Evolutionary conservation across 2,329 filamentous ascomycete genomes (phyloP), one percentile per base, ranked within the genome.

Genomic region (Mariannaea elegans): DNA sequence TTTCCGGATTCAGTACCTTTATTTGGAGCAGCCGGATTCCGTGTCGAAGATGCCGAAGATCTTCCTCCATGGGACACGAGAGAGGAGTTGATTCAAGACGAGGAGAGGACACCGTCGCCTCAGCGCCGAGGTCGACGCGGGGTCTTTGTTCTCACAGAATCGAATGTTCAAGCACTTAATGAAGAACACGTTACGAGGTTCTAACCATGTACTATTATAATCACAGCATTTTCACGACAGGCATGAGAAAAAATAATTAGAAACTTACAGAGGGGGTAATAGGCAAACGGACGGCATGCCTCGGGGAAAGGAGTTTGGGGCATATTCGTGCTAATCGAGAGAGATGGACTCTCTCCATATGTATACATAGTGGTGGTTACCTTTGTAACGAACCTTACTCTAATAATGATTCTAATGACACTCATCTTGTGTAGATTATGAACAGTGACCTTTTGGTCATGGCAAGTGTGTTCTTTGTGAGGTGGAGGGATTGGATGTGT

Each of bases 21-120:
- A 9, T 76, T 79, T 31, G 59, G 59, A 3, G 61, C 58, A 7
- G 73, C 72, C 2, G 76, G 76, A 60, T 77, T 50, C 23, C 21
- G 45, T 21, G 39, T 53, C 14, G 36, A 45, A 7, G 45, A 42
- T 6, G 42, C 51, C 13, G 16, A 38, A 7, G 39, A 23, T 9
- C 47, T 42, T 23, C 24, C 48, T 9, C 21, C 27, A 2, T 51
- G 36, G 48, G 48, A 19, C n/a, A 42, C 36, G 7, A 7, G 55
- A 13, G 24, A 44, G 47, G 36, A 24, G 34, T 14, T 32, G 24
- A 39, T 8, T 7, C 3, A 7, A 7, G 32, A 57, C n/a, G 10
- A 45, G 44, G 45, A 36, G 44, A 39, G 21, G 9, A 18, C 27
- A 14, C n/a, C 44, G 3, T 24, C 14, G 16, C n/a, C 42, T 12